Conservation (phyloP, 176 grass and related monocot genomes). For the Oryza rufipogon region DNA sequence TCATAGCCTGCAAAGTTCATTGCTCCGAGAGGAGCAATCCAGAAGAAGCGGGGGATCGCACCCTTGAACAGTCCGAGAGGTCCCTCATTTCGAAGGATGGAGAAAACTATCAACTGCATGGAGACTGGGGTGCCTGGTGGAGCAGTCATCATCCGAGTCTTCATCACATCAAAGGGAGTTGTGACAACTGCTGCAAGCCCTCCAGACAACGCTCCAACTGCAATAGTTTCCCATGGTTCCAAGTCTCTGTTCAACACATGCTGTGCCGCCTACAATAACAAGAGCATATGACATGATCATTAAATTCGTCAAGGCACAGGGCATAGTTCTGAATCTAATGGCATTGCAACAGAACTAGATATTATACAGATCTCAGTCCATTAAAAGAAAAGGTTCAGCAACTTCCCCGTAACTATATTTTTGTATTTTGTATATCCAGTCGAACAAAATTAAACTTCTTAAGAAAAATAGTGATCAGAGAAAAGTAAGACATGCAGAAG, state of each 20-base stretch:
- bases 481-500: not conserved
- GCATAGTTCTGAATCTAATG: not conserved
- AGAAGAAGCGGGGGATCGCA: conserved; percentile 86
- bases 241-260: conserved; percentile 72
- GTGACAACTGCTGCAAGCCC: conserved; percentile 88
- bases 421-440: too few relatives aligned
- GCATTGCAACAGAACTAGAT: too few relatives aligned
- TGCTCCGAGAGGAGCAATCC: conserved; percentile 91
- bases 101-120: conserved; percentile 87
- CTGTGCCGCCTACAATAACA: conserved; percentile 61
- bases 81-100: conserved; percentile 85
- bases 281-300: conserved; percentile 5
- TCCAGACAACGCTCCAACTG: conserved; percentile 83
- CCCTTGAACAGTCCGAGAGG: conserved; percentile 91
- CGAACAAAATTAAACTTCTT: not conserved
- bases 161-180: conserved; percentile 97
- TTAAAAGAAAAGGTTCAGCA: too few relatives aligned
- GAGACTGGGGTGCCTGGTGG: conserved; percentile 78
- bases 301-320: not conserved
- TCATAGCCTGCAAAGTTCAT: conserved; percentile 99
- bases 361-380: too few relatives aligned
- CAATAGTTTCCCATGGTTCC: conserved; percentile 87
- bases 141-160: conserved; percentile 95
- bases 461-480: not conserved
- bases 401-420: too few relatives aligned